Base-by-base conservation (phyloP, 2,329 filamentous ascomycete species). In the Monilinia fructigena region DNA sequence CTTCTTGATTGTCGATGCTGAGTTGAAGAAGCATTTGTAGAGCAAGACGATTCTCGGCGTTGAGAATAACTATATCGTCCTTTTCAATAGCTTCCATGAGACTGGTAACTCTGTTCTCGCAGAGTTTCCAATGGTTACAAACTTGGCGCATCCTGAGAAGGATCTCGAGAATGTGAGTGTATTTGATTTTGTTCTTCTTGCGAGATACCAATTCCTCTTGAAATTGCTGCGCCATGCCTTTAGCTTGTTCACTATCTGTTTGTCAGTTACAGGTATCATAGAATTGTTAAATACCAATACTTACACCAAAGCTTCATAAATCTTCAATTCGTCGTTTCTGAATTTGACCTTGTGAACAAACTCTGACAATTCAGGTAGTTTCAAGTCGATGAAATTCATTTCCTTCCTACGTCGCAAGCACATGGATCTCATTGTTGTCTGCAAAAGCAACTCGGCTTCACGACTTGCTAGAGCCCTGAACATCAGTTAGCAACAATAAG, bases 101-200 rank as follows among this genome's bases (percentile, higher is more conserved):
- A n/a, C 87, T 85, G 12, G 85, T 83, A n/a, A 96, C 83, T 16
- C 91, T 87, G 42, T 89, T 83, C 60, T 88, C 89, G 74, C 91
- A 92, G 14, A 97, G 83, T 11, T 89, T 88, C 91, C 92, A 96
- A 76, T 96, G 93, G 70, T 94, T 93, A 78, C 93, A 97, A 76
- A 90, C 85, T 78, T 97, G 93, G 23, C 93, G 86, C 71, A 96
- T 85, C 16, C 93, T 88, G 7, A 97, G 84, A 5, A 97, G 82
- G 20, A 93, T 85, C 77, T 96, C 92, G 14, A 97, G 83, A 0
- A 97, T 82, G 72, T 89, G 85, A 11, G 89, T 87, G 74, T 95
- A 96, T 1, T 83, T 83, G 2, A 85, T 81, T 63, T 79, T 67
- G 14, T 72, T 74, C 76, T 72, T 82, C 38, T 50, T 55, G 58